Percentiles rank a stretch among this genome's conserved stretches.
Conservation (phyloP, 2,329 filamentous ascomycete genomes). For the Paraphoma sp. region DNA sequence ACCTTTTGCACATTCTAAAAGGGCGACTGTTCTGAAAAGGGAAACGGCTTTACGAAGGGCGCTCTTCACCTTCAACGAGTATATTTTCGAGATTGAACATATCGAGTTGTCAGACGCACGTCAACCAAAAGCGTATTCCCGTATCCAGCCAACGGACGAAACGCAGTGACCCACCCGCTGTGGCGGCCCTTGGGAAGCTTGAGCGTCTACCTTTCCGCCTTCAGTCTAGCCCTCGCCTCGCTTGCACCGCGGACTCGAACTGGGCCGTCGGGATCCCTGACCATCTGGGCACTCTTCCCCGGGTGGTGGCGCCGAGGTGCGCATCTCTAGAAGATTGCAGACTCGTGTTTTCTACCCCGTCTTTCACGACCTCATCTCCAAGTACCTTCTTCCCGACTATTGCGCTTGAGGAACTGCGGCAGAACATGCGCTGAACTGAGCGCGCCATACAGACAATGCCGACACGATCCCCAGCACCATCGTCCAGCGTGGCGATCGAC, state of each 20-base stretch:
- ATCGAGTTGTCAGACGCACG: no score
- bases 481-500: constrained; percentile 20
- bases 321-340: not conserved
- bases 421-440: constrained; percentile 15
- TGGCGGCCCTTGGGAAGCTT: not conserved
- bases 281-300: not conserved
- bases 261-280: constrained; percentile 1
- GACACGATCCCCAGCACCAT: constrained; percentile 16
- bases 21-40: not conserved
- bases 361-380: not conserved
- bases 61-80: not conserved
- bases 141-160: not conserved
- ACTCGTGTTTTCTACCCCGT: constrained; percentile 1
- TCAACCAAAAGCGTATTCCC: not conserved
- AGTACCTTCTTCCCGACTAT: constrained; percentile 1
- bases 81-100: not conserved
- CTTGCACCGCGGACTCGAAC: not conserved
- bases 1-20: not conserved
- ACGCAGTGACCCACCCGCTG: not conserved
- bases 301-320: constrained; percentile 1
- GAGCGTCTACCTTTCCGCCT: not conserved
- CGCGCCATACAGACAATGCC: constrained; percentile 9
- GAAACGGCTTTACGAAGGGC: not conserved
- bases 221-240: not conserved
- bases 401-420: constrained; percentile 2